Evolutionary conservation across 345 rosid species (phyloP), one percentile per base, ranked within the genome.

Genomic region (Camelina sativa): DNA sequence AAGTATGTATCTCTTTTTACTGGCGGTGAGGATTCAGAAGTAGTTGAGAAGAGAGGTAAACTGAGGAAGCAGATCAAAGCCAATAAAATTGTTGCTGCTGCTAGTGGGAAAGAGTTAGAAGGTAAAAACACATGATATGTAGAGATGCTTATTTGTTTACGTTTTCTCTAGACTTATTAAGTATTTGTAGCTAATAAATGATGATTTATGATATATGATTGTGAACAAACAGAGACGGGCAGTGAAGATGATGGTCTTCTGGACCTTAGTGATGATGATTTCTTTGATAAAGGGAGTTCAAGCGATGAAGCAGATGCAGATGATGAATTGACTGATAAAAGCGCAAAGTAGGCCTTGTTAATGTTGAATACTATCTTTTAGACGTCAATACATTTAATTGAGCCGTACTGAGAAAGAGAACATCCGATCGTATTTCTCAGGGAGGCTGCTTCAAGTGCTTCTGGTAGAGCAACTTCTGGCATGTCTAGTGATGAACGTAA

Each of bases 241-340:
- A 95, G 99, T 71, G 99, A 95, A 84, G 99, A 92, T 77, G 99
- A 95, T 81, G 97, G 98, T 56, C 88, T 85, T 78, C 82, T 92
- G 80, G 98, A 92, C 81, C 80, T 89, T 82, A 95, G 96, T 77
- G 99, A 95, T 69, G 99, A 95, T 81, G 97, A 92, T 81, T 92
- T 92, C 85, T 95, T 95, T 78, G 75, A 90, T 54, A 64, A 79
- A 79, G 97, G 97, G 83, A 89, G 88, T 78, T 92, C 99, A 38
- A 95, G 98, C 75, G 97, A 95, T 82, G 99, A 95, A 84, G 99
- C 92, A 43, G 93, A 95, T 69, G 99, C 98, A 19, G 97, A 95
- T 82, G 97, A 95, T 79, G 99, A 95, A 70, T 95, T 89, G 91
- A 95, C 99, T 0, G 98, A 95, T 76, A 92, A 90, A 83, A 95